Conservation (phyloP, 371 early-diverging fungal genomes). For the Coemansia sp. region DNA sequence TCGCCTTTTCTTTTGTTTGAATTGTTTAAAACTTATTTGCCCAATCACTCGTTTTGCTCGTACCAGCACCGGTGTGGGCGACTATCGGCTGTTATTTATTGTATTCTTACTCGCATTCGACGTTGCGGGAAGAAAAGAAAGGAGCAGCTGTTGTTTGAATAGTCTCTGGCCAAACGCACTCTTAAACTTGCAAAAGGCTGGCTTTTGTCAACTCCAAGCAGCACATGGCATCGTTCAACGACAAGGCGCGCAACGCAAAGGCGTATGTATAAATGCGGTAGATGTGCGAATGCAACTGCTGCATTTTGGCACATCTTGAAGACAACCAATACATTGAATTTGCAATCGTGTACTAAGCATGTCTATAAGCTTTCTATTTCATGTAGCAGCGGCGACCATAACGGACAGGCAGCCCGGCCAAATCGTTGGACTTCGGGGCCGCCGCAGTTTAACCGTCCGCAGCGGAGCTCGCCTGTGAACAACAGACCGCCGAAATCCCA, state of each 20-base stretch:
- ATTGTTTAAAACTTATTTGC: not conserved
- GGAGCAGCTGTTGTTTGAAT: too few species aligned
- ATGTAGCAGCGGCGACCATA: not conserved
- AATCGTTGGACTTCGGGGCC: constrained; percentile 39
- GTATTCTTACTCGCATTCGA: not conserved
- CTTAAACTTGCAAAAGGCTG: not conserved
- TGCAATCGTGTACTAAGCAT: not conserved
- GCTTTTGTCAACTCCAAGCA: not conserved
- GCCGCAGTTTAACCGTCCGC: constrained; percentile 25
- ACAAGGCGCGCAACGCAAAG: constrained; percentile 21
- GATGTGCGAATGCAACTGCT: not conserved
- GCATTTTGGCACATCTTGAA: not conserved
- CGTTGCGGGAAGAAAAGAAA: not conserved
- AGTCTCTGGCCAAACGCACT: not conserved
- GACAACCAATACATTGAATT: too few species aligned
- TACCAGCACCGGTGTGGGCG: not conserved
- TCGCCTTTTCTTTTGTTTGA: not conserved
- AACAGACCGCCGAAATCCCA: constrained; percentile 4
- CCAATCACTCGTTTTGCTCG: not conserved
- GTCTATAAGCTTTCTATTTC: not conserved
- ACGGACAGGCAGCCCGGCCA: constrained; percentile 5
- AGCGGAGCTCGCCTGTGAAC: constrained; percentile 16
- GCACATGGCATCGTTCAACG: constrained; percentile 31
- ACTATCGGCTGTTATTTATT: not conserved
- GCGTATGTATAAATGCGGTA: constrained; percentile 14